phyloP scores from a whole-genome alignment of 2,329 filamentous ascomycete genomes.

The Ustulina deusta region DNA sequence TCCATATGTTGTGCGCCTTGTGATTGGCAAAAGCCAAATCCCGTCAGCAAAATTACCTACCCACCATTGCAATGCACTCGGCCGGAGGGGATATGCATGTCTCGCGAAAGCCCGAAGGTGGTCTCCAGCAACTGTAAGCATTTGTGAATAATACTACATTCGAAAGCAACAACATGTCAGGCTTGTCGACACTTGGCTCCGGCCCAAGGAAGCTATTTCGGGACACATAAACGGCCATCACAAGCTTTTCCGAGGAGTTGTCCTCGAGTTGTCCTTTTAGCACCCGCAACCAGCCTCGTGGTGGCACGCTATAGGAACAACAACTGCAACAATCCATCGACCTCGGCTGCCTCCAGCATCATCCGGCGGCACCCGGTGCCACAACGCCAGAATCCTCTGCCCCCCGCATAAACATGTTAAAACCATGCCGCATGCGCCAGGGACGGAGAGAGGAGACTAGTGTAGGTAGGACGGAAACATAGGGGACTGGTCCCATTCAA shows the following conservation, averaged over 20 bases:
- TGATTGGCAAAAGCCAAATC: constrained; percentile 25
- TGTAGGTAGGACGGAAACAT: not conserved
- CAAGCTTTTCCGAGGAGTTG: constrained; percentile 8
- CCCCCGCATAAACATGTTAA: not conserved
- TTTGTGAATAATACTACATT: constrained; percentile 15
- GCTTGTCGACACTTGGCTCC: constrained; percentile 2
- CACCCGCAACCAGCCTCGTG: constrained; percentile 16
- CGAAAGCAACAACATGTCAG: constrained; percentile 5
- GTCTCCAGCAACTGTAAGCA: constrained; percentile 17
- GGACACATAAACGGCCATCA: constrained; percentile 19
- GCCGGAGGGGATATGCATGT: constrained; percentile 38
- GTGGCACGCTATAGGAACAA: not conserved
- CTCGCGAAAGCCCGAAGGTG: constrained; percentile 38
- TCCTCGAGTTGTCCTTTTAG: constrained; percentile 28
- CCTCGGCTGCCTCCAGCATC: constrained; percentile 8
- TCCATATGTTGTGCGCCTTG: not conserved
- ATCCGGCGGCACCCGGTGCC: constrained; percentile 2
- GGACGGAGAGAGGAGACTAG: not conserved
- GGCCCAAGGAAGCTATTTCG: constrained; percentile 30
- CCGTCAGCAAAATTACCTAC: constrained; percentile 19
- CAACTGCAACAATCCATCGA: constrained; percentile 30
- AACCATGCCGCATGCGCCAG: constrained; percentile 9
- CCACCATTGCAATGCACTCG: constrained; percentile 25
- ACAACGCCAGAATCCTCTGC: constrained; percentile 11
- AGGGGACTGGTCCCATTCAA: not conserved